phyloP scores from a whole-genome alignment of 2,329 filamentous ascomycete genomes.

The Lasiodiplodia citricola region DNA sequence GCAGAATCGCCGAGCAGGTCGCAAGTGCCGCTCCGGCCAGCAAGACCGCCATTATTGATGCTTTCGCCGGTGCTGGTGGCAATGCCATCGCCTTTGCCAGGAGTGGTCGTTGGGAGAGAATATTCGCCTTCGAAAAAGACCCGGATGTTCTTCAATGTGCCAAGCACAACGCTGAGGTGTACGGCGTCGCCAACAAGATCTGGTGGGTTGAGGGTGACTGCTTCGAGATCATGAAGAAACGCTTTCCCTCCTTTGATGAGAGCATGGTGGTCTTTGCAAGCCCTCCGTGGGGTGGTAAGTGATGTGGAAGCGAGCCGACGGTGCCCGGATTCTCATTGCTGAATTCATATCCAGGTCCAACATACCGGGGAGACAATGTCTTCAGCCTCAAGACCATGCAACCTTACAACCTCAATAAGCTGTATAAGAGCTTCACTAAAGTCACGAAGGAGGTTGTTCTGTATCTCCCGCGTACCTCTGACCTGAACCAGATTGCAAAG shows the following conservation, averaged over 20 bases:
- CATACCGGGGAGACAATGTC: constrained; percentile 68
- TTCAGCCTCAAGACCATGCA: constrained; percentile 88
- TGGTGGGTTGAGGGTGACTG: constrained; percentile 88
- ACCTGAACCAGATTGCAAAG: constrained; percentile 45
- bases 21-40: constrained; percentile 57
- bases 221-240: constrained; percentile 70
- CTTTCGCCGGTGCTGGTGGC: constrained; percentile 89
- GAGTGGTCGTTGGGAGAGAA: constrained; percentile 75
- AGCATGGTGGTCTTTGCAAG: constrained; percentile 70
- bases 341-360: constrained; percentile 55
- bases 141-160: constrained; percentile 82
- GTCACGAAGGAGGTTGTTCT: constrained; percentile 65
- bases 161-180: constrained; percentile 87
- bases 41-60: constrained; percentile 77
- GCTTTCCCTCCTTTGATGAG: constrained; percentile 52
- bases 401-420: constrained; percentile 70
- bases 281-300: constrained; percentile 74
- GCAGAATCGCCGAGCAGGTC: constrained; percentile 78
- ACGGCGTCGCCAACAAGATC: constrained; percentile 78
- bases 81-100: constrained; percentile 95
- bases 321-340: constrained; percentile 7
- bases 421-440: constrained; percentile 47
- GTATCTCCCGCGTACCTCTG: constrained; percentile 72
- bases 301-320: constrained; percentile 2
- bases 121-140: constrained; percentile 90